Conservation (phyloP, 2,329 filamentous ascomycete species). For the Coniochaeta prunicola region DNA sequence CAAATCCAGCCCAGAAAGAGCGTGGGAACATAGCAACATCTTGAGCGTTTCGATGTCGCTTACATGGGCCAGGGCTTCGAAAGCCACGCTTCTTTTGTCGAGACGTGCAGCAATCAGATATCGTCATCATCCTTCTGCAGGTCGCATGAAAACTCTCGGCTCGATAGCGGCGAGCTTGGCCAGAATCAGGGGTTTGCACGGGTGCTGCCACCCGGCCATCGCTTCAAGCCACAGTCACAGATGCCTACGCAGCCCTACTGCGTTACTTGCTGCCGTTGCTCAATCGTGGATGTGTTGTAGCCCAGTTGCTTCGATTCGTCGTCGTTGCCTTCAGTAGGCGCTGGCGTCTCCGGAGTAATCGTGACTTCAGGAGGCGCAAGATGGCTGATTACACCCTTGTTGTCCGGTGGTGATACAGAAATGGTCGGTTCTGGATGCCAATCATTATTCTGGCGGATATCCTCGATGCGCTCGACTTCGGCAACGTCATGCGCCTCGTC, state of each 20-base stretch:
- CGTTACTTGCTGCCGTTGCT: conserved; percentile 24
- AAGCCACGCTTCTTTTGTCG: too few species aligned
- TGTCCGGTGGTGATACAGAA: conserved; percentile 6
- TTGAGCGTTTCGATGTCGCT: too few species aligned
- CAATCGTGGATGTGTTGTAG: conserved; percentile 25
- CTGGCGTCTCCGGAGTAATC: conserved; percentile 44
- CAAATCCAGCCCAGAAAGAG: too few species aligned
- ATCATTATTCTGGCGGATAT: conserved; percentile 12
- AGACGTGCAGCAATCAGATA: too few species aligned
- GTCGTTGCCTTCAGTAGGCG: conserved; percentile 21
- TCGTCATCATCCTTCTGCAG: too few species aligned
- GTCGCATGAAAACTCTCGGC: too few species aligned
- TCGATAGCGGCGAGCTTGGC: background rate
- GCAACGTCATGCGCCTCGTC: conserved; percentile 27
- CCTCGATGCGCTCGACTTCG: conserved; percentile 26
- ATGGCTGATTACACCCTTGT: conserved; percentile 5
- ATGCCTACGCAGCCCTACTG: conserved; percentile 18
- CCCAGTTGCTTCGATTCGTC: conserved; percentile 37
- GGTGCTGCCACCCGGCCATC: background rate
- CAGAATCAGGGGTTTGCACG: background rate
- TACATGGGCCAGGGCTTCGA: too few species aligned
- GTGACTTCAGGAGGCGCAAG: conserved; percentile 33
- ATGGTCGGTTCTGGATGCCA: conserved; percentile 10
- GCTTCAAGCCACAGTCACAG: background rate
- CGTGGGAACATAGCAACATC: too few species aligned